These are phyloP conservation scores for Triticum urartu DNA, from an alignment of 176 grass and related monocot species.

Conservation along the genomic window DNA sequence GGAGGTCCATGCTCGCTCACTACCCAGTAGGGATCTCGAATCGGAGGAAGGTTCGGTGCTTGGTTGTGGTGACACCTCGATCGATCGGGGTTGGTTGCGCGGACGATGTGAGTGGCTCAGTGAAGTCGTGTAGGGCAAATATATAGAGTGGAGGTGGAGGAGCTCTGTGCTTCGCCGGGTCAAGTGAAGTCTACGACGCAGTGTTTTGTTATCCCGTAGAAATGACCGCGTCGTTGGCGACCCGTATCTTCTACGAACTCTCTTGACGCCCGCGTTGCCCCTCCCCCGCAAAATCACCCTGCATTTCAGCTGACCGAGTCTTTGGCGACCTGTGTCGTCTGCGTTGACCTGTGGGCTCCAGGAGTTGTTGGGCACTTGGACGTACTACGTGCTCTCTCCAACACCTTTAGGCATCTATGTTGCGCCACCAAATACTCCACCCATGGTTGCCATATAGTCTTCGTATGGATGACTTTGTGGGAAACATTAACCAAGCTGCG, in stretches of 20 bases:
- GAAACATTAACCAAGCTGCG: no score
- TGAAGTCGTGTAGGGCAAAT: background rate
- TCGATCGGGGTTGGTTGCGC: no score
- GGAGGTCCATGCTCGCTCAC: slow-evolving; percentile 10
- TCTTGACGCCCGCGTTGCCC: background rate
- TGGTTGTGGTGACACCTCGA: background rate
- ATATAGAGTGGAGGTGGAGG: background rate
- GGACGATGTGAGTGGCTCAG: background rate
- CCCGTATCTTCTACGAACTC: background rate
- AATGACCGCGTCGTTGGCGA: background rate
- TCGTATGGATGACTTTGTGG: no score
- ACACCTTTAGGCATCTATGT: no score
- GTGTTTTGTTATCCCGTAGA: background rate
- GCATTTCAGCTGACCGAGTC: background rate
- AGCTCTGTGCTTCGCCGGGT: background rate
- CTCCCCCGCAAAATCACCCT: background rate
- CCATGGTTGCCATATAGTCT: no score
- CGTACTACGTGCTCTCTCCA: background rate
- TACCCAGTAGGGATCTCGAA: background rate
- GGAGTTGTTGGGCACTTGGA: background rate
- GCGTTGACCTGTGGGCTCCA: background rate
- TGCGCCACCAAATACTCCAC: no score
- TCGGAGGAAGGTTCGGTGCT: background rate
- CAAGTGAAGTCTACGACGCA: slow-evolving; percentile 18
- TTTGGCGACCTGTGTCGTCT: no score